These are phyloP conservation scores for Populus ilicifolia DNA, from an alignment of 345 rosid species.

Conservation along the genomic window DNA sequence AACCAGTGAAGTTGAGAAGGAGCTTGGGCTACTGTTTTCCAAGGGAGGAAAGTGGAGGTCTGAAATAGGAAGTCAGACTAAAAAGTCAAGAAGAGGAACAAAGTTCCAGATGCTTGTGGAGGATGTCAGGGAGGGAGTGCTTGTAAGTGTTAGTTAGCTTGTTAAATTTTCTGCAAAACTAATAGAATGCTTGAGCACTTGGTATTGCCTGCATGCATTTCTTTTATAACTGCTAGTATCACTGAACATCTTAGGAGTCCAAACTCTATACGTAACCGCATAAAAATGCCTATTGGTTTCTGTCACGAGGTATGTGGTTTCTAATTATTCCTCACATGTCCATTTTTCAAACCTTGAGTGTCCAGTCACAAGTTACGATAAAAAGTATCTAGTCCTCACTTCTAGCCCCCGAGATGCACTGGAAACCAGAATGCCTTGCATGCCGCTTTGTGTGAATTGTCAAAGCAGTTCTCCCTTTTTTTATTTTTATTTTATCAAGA, in stretches of 20 bases:
- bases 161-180: not conserved
- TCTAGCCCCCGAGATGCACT: not conserved
- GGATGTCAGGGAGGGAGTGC: conserved; percentile 84
- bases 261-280: too few species aligned
- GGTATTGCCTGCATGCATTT: not conserved
- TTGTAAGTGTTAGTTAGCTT: conserved; percentile 44
- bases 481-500: not conserved
- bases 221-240: not conserved
- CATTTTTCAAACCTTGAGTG: not conserved
- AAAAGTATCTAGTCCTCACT: not conserved
- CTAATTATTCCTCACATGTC: not conserved
- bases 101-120: conserved; percentile 94
- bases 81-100: conserved; percentile 54
- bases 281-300: not conserved
- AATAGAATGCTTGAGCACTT: not conserved
- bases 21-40: conserved; percentile 78
- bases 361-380: not conserved
- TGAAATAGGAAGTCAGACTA: conserved; percentile 45
- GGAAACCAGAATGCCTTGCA: not conserved
- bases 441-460: not conserved
- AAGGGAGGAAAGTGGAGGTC: conserved; percentile 54
- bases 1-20: conserved; percentile 85
- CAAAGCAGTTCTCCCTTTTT: not conserved
- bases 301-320: not conserved
- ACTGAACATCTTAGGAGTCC: not conserved